Percentiles rank a stretch among this genome's conserved stretches.
These are phyloP conservation scores for Cercis canadensis DNA, from an alignment of 306 rosid species.

Conservation along the genomic window DNA sequence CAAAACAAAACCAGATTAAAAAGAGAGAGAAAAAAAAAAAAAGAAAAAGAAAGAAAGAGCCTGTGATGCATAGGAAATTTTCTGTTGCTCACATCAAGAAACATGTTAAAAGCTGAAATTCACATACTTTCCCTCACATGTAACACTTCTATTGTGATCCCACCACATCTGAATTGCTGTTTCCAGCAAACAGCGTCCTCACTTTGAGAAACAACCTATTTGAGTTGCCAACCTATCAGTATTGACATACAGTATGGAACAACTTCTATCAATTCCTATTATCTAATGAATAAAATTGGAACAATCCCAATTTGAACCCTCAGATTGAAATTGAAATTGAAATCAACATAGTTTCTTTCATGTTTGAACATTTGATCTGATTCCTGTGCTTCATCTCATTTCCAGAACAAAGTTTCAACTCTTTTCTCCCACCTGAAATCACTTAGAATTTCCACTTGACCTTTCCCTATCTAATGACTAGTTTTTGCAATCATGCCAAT, in stretches of 20 bases:
- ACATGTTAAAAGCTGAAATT: slow-evolving; percentile 7
- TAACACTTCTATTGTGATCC: slow-evolving; percentile 25
- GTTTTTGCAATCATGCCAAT: slow-evolving; percentile 4
- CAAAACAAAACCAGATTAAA: background rate
- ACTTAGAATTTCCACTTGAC: slow-evolving; percentile 15
- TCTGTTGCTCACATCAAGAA: background rate
- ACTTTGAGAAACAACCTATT: background rate
- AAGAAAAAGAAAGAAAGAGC: background rate
- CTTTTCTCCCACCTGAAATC: slow-evolving; percentile 24
- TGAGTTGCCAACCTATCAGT: background rate
- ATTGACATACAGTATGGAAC: background rate
- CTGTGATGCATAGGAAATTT: too few species aligned
- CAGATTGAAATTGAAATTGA: background rate
- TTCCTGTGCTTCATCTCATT: slow-evolving; percentile 15
- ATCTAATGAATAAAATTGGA: background rate
- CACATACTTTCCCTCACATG: slow-evolving; percentile 12
- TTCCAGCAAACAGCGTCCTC: slow-evolving; percentile 30
- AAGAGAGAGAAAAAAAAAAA: background rate
- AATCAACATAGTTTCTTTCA: background rate
- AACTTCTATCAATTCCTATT: background rate
- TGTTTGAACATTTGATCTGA: slow-evolving; percentile 18
- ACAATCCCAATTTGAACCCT: slow-evolving; percentile 1
- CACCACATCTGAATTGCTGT: slow-evolving; percentile 3
- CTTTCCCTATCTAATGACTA: slow-evolving; percentile 13
- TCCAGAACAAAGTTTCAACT: slow-evolving; percentile 9